These are phyloP conservation scores for Boletus rubroflammeus DNA, from an alignment of 768 basidiomycete genomes.

Conservation along the genomic window DNA sequence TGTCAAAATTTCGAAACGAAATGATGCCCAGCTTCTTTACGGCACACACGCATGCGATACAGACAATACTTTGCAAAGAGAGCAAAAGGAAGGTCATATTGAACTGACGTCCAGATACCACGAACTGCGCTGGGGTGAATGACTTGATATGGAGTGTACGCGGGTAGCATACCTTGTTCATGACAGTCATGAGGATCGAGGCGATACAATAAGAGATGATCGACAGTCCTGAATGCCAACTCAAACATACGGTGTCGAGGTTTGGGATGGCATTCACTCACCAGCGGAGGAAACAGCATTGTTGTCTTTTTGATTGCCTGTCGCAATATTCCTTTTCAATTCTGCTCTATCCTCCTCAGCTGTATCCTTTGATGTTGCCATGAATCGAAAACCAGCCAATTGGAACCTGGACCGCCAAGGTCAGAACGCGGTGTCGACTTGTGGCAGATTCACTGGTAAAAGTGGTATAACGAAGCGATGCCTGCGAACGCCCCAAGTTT, in stretches of 20 bases:
- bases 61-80: conserved; percentile 87
- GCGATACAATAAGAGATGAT: conserved; percentile 88
- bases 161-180: conserved; percentile 74
- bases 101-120: conserved; percentile 90
- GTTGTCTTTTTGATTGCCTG: conserved; percentile 30
- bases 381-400: not conserved
- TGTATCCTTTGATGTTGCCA: conserved; percentile 15
- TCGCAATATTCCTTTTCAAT: conserved; percentile 49
- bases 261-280: conserved; percentile 10
- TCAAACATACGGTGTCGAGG: not conserved
- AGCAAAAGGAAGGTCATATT: conserved; percentile 97
- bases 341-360: conserved; percentile 45
- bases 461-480: not conserved
- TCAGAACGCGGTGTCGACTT: not conserved
- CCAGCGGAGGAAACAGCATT: conserved; percentile 20
- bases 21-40: conserved; percentile 79
- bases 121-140: conserved; percentile 54
- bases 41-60: conserved; percentile 66
- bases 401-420: not conserved
- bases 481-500: not conserved
- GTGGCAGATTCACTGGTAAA: not conserved
- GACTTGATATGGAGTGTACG: not conserved
- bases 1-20: conserved; percentile 80
- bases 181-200: conserved; percentile 94
- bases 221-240: conserved; percentile 58